Evolutionary conservation across 352 stramenopile genomes (phyloP).

Genomic region (Phytophthora boehmeriae): DNA sequence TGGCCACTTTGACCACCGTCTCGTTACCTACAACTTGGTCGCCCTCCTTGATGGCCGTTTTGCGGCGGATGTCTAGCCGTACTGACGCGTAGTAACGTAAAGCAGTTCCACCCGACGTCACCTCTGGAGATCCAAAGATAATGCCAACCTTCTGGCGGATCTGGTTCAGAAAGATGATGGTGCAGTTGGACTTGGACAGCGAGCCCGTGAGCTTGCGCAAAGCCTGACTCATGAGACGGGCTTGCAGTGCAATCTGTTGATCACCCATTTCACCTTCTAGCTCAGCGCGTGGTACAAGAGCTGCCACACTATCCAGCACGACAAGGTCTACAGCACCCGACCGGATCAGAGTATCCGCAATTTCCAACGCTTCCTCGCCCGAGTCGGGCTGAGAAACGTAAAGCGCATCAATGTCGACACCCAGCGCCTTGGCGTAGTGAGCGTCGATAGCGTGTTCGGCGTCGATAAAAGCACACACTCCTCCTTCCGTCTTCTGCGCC

Average conservation of each 20-base stretch:
- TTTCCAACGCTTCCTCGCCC: constrained; percentile 98
- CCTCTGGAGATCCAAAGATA: constrained; percentile 97
- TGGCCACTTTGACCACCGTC: constrained; percentile 98
- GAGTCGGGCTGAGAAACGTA: constrained; percentile 98
- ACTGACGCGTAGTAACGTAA: constrained; percentile 91
- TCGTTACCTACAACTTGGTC: constrained; percentile 95
- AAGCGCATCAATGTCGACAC: constrained; percentile 96
- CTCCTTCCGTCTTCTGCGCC: constrained; percentile 91
- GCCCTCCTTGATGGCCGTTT: constrained; percentile 91
- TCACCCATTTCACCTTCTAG: constrained; percentile 95
- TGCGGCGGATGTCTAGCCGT: constrained; percentile 95
- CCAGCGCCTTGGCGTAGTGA: constrained; percentile 91
- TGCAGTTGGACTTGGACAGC: constrained; percentile 95
- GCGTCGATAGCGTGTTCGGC: constrained; percentile 98
- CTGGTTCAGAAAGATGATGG: constrained; percentile 99
- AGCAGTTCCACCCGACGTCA: constrained; percentile 93
- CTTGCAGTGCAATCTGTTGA: constrained; percentile 97
- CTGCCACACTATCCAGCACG: constrained; percentile 97
- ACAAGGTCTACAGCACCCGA: constrained; percentile 97
- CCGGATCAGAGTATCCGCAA: constrained; percentile 97
- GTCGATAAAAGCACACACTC: constrained; percentile 98
- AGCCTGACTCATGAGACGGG: constrained; percentile 97
- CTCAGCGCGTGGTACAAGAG: constrained; percentile 96
- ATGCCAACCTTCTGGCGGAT: constrained; percentile 97
- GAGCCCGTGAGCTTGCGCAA: constrained; percentile 97